A percentile compares a stretch with the other conserved stretches of the same genome.
Conservation (phyloP, 441 rosid genomes). For the Euphorbia celastroides region DNA sequence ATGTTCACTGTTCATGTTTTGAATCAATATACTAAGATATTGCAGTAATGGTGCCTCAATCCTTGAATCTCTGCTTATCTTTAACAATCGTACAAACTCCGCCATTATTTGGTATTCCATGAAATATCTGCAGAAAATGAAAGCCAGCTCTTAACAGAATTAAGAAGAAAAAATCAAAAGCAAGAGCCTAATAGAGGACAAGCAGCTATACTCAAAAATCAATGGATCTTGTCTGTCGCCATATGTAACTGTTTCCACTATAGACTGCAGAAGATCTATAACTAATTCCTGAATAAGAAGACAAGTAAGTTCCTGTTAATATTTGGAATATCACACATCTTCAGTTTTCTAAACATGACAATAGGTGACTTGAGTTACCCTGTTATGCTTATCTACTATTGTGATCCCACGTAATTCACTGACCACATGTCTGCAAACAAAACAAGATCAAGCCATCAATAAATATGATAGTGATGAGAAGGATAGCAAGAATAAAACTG, state of each 20-base stretch:
- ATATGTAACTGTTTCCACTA: constrained; percentile 67
- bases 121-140: constrained; percentile 40
- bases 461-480: background rate
- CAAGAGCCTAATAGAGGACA: constrained; percentile 2
- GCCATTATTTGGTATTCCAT: constrained; percentile 72
- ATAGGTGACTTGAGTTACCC: constrained; percentile 29
- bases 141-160: constrained; percentile 3
- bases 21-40: constrained; percentile 70
- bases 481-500: background rate
- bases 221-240: constrained; percentile 61
- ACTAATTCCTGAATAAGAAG: constrained; percentile 41
- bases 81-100: constrained; percentile 59
- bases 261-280: constrained; percentile 56
- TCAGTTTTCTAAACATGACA: background rate
- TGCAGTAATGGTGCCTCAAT: constrained; percentile 62
- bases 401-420: constrained; percentile 47
- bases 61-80: constrained; percentile 40
- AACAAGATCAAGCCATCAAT: constrained; percentile 9
- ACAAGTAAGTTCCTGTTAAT: constrained; percentile 9
- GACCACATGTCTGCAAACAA: constrained; percentile 36
- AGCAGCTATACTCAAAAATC: constrained; percentile 50
- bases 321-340: background rate
- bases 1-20: constrained; percentile 59
- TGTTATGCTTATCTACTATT: constrained; percentile 43
- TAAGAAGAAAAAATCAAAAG: background rate